Base-by-base conservation (phyloP, 1,284 basidiomycete genomes). In the Rhodotorula sp. region DNA sequence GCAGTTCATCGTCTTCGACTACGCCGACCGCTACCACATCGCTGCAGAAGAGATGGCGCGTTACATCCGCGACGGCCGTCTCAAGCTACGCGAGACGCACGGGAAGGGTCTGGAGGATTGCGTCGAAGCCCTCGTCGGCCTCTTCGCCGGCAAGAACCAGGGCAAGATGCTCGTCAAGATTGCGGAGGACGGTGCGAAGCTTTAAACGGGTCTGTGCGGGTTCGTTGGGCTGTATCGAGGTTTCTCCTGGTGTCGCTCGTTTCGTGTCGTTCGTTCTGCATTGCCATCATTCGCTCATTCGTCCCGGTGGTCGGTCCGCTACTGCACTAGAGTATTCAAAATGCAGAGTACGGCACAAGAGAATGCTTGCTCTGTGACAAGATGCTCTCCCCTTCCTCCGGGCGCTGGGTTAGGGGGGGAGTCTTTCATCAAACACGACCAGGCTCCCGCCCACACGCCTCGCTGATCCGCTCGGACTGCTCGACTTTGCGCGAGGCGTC, bases 1-100 rank as follows among this genome's bases (percentile, higher is more conserved):
- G 44, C 29, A 70, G 55, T 95, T 95, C 81, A 85, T 94, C 76
- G 85, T 92, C 22, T 76, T 76, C 56, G 81, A 83, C 62, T 92
- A 92, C 79, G 83, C 78, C n/a, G 67, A 78, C n/a, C 77, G 80
- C 13, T 82, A 80, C 74, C 64, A 74, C 32, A 80, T 82, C 64
- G 82, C 77, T 0, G 49, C 62, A 46, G 78, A 80, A 13, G 83
- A 84, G 56, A 79, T 90, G 51, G 83, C 85, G 0, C 78, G 81
- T 44, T 82, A 84, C 71, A 78, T 88, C 56, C 83, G 83, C 7
- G 81, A 82, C 64, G 91, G 92, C n/a, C 85, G 88, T 63, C 82
- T 96, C 72, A 89, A 91, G 79, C 85, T 90, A 58, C 88, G 89
- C 74, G 93, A 91, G 57, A 73, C 72, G 29, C 49, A 22, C 61